A percentile compares a stretch with the other conserved stretches of the same genome.
phyloP scores from a whole-genome alignment of 345 rosid genomes.

The Citrus reticulata region DNA sequence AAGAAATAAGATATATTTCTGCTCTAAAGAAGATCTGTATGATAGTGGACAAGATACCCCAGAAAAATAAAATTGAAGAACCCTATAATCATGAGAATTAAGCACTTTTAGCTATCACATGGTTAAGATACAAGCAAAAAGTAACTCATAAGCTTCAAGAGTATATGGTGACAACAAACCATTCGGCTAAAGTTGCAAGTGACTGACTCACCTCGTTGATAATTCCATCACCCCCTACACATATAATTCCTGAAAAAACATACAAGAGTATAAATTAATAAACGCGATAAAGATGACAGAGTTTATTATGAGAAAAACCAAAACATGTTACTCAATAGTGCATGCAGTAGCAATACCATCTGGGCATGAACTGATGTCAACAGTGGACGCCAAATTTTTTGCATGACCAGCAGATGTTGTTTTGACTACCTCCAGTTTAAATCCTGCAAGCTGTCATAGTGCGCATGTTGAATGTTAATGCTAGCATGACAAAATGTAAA shows the following conservation, averaged over 20 bases:
- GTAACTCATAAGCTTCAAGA: conserved; percentile 8
- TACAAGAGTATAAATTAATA: conserved; percentile 19
- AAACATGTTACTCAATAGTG: conserved; percentile 13
- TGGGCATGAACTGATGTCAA: conserved; percentile 81
- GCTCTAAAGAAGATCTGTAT: too few relatives aligned
- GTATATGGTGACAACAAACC: conserved; percentile 8
- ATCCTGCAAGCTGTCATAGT: conserved; percentile 86
- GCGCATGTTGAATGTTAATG: conserved; percentile 18
- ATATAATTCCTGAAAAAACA: conserved; percentile 71
- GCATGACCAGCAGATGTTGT: conserved; percentile 96
- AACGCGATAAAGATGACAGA: conserved; percentile 8
- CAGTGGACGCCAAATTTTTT: conserved; percentile 73
- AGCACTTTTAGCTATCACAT: neutral
- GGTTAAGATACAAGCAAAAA: neutral
- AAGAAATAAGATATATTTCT: too few relatives aligned
- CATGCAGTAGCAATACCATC: conserved; percentile 56
- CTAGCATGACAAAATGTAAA: neutral
- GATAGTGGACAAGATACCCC: too few relatives aligned
- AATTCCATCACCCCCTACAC: conserved; percentile 98
- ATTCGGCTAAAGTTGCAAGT: conserved; percentile 5
- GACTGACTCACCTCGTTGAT: conserved; percentile 85
- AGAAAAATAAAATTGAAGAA: neutral
- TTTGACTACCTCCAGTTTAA: conserved; percentile 87
- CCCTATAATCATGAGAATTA: neutral
- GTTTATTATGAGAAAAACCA: conserved; percentile 3